A percentile compares a stretch with the other conserved stretches of the same genome.
These are phyloP conservation scores for Stemphylium vesicarium DNA, from an alignment of 2,329 filamentous ascomycete species.

Conservation along the genomic window DNA sequence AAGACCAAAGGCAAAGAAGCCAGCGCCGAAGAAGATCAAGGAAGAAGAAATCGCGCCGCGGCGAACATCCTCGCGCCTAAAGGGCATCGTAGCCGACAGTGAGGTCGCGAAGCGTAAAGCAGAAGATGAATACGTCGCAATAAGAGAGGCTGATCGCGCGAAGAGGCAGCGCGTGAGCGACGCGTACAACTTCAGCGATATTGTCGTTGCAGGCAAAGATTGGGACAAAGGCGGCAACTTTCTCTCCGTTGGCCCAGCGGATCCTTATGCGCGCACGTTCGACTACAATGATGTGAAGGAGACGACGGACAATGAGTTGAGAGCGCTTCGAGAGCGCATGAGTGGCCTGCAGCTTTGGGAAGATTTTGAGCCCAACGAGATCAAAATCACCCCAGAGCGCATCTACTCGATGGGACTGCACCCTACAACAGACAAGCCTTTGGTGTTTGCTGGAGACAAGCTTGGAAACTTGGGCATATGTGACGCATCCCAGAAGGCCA, in stretches of 20 bases:
- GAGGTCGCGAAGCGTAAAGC: constrained; percentile 73
- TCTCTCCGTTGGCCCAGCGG: constrained; percentile 71
- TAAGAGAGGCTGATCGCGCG: constrained; percentile 63
- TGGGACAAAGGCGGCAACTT: constrained; percentile 74
- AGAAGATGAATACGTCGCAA: constrained; percentile 66
- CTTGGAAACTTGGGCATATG: constrained; percentile 89
- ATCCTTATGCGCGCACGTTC: constrained; percentile 85
- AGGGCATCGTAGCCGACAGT: constrained; percentile 69
- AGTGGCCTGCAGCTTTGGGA: constrained; percentile 79
- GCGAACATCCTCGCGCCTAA: constrained; percentile 66
- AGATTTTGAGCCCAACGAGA: constrained; percentile 76
- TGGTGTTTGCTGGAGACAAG: constrained; percentile 95
- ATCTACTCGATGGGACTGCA: constrained; percentile 85
- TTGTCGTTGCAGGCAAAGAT: constrained; percentile 79
- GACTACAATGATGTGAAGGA: constrained; percentile 81
- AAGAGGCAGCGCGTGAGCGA: constrained; percentile 71
- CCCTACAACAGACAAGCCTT: constrained; percentile 80
- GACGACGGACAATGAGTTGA: constrained; percentile 77
- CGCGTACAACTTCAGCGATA: constrained; percentile 74
- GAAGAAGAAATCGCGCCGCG: constrained; percentile 62
- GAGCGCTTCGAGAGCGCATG: constrained; percentile 77
- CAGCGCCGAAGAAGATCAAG: constrained; percentile 61
- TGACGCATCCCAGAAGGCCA: constrained; percentile 76
- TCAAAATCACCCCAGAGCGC: constrained; percentile 30
- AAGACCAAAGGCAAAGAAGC: constrained; percentile 50